Base-by-base conservation (phyloP, 2,329 filamentous ascomycete genomes). In the Ophiostoma novo-ulmi region DNA sequence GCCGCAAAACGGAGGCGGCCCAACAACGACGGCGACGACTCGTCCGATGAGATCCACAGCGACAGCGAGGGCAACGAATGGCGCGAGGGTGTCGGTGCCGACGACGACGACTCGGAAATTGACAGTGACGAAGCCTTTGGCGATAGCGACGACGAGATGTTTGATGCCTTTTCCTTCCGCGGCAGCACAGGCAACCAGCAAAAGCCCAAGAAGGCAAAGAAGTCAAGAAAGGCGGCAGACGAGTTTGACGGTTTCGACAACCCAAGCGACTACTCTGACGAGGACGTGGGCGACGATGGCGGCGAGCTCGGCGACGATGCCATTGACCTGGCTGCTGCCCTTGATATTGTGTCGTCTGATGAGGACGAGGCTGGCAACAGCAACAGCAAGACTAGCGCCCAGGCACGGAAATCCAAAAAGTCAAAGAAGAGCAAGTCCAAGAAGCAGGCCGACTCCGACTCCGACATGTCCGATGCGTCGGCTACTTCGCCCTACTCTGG, bases 21-120 rank as follows among this genome's bases (percentile, higher is more conserved):
- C 68, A 82, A 81, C 78, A 76, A 75, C 20, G 80, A 81, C 55
- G 80, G 80, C 5, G 82, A 85, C 6, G 83, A 88, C 75, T 85
- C 86, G 22, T 84, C 85, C 63, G 83, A 87, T 20, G 91, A 94
- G 71, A 88, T 89, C 73, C 92, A 91, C 11, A 94, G 90, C 75
- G 94, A 97, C 77, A 92, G 90, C 72, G 91, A 94, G 72, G 93
- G 93, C 31, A 91, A 96, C 76, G 88, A 91, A 76, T 97, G 93
- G 93, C 89, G 85, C 68, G 83, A 97, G 68, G 93, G 94, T 36
- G 83, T 87, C 6, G 83, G 82, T 31, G 82, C 81, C 20, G 85
- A 85, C 41, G 87, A 88, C 52, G 84, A 88, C 26, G 87, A 89
- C 75, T 89, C 87, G 5, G 87, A 89, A 72, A 85, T 89, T 69